A percentile compares a stretch with the other conserved stretches of the same genome.
phyloP scores from a whole-genome alignment of 768 basidiomycete genomes.

The Lentinula lateritia region DNA sequence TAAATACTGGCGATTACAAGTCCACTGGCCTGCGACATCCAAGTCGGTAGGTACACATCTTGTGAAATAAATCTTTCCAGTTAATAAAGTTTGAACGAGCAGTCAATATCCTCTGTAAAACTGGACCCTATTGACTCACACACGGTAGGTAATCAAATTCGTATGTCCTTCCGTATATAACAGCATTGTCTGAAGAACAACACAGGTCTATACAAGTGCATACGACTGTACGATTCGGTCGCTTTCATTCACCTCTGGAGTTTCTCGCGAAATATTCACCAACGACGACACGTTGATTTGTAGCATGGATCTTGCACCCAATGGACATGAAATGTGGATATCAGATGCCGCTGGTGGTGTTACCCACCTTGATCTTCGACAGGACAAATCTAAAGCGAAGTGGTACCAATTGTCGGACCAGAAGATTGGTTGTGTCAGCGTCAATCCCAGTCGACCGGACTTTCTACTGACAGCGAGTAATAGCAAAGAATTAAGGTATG shows the following conservation, averaged over 20 bases:
- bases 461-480: constrained; percentile 76
- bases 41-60: constrained; percentile 35
- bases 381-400: constrained; percentile 46
- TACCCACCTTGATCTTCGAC: constrained; percentile 73
- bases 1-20: constrained; percentile 73
- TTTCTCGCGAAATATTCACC: constrained; percentile 65
- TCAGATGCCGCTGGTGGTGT: constrained; percentile 68
- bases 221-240: constrained; percentile 78
- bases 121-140: constrained; percentile 73
- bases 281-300: constrained; percentile 58
- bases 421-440: constrained; percentile 76
- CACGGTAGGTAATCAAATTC: constrained; percentile 39
- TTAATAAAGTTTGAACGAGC: not conserved
- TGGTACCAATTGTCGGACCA: constrained; percentile 63
- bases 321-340: constrained; percentile 80
- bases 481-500: constrained; percentile 63
- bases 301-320: constrained; percentile 63
- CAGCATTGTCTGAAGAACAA: not conserved
- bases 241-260: constrained; percentile 66
- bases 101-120: constrained; percentile 70
- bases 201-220: constrained; percentile 71
- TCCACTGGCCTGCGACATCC: constrained; percentile 78
- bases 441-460: constrained; percentile 67
- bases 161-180: constrained; percentile 2
- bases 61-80: not conserved